Evolutionary conservation across 2,329 filamentous ascomycete genomes (phyloP), one percentile per base, ranked within the genome.

Genomic region (Epicoccum sorghinum): DNA sequence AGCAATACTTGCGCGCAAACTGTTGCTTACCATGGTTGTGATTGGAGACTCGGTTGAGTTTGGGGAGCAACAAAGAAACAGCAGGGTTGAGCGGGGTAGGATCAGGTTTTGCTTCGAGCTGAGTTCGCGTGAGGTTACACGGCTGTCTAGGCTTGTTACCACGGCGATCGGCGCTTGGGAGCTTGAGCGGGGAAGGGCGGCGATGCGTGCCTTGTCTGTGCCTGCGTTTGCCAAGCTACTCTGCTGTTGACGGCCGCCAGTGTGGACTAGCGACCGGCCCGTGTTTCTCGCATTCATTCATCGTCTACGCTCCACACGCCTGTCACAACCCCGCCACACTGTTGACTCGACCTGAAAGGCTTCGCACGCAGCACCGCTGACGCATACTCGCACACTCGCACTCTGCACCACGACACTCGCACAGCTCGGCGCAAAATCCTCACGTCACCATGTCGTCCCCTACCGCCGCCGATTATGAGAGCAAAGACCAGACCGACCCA

Each of bases 371-470:
- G 4, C 25, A 42, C 27, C 10, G 12, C 40, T 29, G 27, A 14
- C 5, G 32, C 9, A 33, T 27, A 14, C n/a, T 32, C n/a, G 13
- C n/a, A 24, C 40, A 32, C 2, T 24, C 23, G 4, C 37, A n/a
- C 37, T 25, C 18, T 12, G 13, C 14, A 24, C 22, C 37, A 25
- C 37, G 4, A 8, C 9, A 13, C 37, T 7, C 8, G n/a, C 8
- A n/a, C 42, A 29, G 27, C 29, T 36, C 39, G 23, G 43, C 24
- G 4, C 22, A 14, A 48, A 39, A 24, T 23, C 9, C n/a, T 5
- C 43, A 29, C 23, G n/a, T 14, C 60, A 56, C 35, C 54, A 77
- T 77, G 73, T 68, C 65, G 50, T 75, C 75, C 23, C 73, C 77
- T 43, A 70, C 67, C 42, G 61, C 52, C 36, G 58, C 64, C 36